Evolutionary conservation across 495 filamentous ascomycete species (phyloP), one percentile per base, ranked within the genome.

Genomic region (Penicillium mononematosum): DNA sequence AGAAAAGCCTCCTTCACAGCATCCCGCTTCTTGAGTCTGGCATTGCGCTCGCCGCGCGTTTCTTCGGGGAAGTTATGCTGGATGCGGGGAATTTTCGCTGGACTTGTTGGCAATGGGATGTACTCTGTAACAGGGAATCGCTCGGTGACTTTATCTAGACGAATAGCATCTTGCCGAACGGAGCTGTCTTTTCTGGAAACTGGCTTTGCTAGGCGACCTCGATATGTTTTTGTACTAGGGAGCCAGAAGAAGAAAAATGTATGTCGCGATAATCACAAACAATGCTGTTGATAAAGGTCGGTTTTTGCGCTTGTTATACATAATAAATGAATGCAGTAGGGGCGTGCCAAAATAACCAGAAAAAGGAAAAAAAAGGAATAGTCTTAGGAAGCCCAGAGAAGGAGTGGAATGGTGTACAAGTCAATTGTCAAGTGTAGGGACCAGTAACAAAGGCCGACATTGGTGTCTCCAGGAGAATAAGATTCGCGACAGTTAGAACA

Each of bases 1-100:
- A 78, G 51, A 60, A 96, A 94, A 0, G 83, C 81, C 39, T 83
- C 67, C 61, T 82, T 87, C 2, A 96, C 86, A n/a, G 78, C 83
- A 1, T 72, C 70, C 57, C 78, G 70, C 52, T 80, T 75, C 58
- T 75, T 64, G 59, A 75, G 52, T 62, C 85, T 55, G 53, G 58
- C 59, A 55, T 69, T 59, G 58, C 72, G 68, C 38, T 65, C 64
- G 45, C 57, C 45, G 53, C 58, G 62, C 9, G 68, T 69, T 61
- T 86, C 83, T 9, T 59, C 45, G 1, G 68, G 72, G 49, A 86
- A 86, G 10, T 75, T 66, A 70, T 77, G 64, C 57, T 85, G 83
- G 48, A 85, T 75, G 31, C 67, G 66, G 9, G 82, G 78, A 20
- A 85, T 76, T 4, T 67, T 60, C 17, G 63, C 65, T 19, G 81